phyloP scores from a whole-genome alignment of 2,329 filamentous ascomycete genomes.

The Neopestalotiopsis clavispora region DNA sequence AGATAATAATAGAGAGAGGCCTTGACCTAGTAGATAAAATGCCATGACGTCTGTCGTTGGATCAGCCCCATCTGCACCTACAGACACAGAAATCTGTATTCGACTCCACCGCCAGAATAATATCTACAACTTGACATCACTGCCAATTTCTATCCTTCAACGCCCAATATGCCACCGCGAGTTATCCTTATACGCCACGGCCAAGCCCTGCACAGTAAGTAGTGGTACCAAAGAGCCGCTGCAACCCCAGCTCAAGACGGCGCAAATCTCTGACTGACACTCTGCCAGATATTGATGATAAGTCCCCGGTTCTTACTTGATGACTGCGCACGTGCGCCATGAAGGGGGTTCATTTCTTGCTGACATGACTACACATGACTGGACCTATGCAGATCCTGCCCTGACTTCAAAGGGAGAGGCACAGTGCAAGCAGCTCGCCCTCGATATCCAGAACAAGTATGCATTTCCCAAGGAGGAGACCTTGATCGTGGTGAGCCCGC shows the following conservation, averaged over 20 bases:
- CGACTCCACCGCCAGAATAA: background rate
- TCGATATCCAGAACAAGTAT: slow-evolving; percentile 29
- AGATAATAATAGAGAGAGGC: background rate
- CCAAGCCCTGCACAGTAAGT: slow-evolving; percentile 46
- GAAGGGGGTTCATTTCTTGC: slow-evolving; percentile 16
- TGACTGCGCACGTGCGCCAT: slow-evolving; percentile 2
- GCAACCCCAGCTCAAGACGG: slow-evolving; percentile 4
- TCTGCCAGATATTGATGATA: slow-evolving; percentile 34
- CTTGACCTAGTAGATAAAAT: background rate
- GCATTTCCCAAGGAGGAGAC: slow-evolving; percentile 28
- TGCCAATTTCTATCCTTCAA: background rate
- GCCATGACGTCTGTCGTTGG: slow-evolving; percentile 3
- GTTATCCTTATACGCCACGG: slow-evolving; percentile 48
- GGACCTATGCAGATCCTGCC: slow-evolving; percentile 33
- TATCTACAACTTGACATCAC: slow-evolving; percentile 2
- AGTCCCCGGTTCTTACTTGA: slow-evolving; percentile 21
- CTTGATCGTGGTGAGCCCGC: slow-evolving; percentile 37
- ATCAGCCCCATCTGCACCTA: background rate
- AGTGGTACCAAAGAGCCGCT: slow-evolving; percentile 22
- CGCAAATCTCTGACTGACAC: slow-evolving; percentile 17
- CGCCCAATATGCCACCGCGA: slow-evolving; percentile 39
- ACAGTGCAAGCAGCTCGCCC: slow-evolving; percentile 32
- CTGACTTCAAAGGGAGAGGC: slow-evolving; percentile 34
- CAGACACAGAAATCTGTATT: background rate
- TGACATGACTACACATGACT: slow-evolving; percentile 35